phyloP scores from a whole-genome alignment of 202 grass and related monocot species.

The Schoenoplectus triqueter region DNA sequence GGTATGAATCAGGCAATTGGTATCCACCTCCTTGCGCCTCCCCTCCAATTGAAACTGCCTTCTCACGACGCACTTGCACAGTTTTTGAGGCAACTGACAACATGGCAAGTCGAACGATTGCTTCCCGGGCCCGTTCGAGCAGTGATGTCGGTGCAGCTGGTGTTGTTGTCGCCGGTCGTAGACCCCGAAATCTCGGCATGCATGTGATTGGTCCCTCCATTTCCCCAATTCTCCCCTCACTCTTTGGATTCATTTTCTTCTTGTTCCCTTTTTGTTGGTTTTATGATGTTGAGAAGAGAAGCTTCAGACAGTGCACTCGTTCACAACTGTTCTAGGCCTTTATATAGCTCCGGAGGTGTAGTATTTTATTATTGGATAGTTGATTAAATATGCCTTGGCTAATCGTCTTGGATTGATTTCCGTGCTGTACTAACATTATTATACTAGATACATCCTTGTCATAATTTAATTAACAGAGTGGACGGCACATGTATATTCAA shows the following conservation, averaged over 20 bases:
- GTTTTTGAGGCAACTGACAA: conserved; percentile 56
- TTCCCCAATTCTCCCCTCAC: background rate
- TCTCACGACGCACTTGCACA: conserved; percentile 34
- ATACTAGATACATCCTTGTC: background rate
- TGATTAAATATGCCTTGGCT: background rate
- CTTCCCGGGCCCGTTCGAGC: conserved; percentile 65
- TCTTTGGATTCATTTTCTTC: conserved; percentile 15
- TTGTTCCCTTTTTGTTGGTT: conserved; percentile 7
- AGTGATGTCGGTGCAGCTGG: conserved; percentile 56
- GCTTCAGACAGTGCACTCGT: conserved; percentile 14
- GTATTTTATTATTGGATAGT: conserved; percentile 17
- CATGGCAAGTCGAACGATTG: conserved; percentile 69
- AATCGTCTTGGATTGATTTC: background rate
- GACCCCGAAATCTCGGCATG: conserved; percentile 50
- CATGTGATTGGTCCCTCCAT: conserved; percentile 39
- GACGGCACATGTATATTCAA: background rate
- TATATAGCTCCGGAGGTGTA: conserved; percentile 28
- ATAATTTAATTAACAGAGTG: background rate
- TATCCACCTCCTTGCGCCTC: conserved; percentile 21
- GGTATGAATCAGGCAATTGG: conserved; percentile 44
- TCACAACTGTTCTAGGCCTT: background rate
- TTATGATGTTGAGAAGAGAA: background rate
- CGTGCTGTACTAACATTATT: background rate
- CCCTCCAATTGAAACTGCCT: conserved; percentile 30
- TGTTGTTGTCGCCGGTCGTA: conserved; percentile 40